Percentiles rank a stretch among this genome's conserved stretches.
Conservation (phyloP, 768 basidiomycete genomes). For the Asterophora lycoperdoides region DNA sequence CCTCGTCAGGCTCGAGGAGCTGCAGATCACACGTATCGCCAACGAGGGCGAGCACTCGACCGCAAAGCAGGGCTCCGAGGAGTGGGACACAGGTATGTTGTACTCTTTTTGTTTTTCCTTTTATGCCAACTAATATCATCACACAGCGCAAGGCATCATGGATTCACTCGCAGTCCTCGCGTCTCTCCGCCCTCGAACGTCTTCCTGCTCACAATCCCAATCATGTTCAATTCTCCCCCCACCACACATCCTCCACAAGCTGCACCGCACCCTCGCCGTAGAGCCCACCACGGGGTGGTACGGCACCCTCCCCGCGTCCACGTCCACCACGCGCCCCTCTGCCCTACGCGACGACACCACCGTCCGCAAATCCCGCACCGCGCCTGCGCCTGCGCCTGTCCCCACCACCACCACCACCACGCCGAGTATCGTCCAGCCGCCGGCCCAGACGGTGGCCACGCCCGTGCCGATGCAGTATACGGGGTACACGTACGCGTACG, state of each 20-base stretch:
- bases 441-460: too few species aligned
- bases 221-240: conserved; percentile 64
- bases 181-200: conserved; percentile 68
- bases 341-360: conserved; percentile 77
- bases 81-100: conserved; percentile 74
- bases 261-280: conserved; percentile 66
- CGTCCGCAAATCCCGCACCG: conserved; percentile 48
- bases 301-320: conserved; percentile 58
- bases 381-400: conserved; percentile 22
- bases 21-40: conserved; percentile 57
- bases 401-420: conserved; percentile 21
- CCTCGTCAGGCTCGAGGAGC: conserved; percentile 55
- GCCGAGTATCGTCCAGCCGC: not conserved
- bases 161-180: conserved; percentile 65
- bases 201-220: conserved; percentile 38
- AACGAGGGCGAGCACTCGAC: conserved; percentile 37
- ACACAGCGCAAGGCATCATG: conserved; percentile 65
- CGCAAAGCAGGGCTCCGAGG: conserved; percentile 68
- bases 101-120: not conserved
- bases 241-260: conserved; percentile 57
- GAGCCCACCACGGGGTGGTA: conserved; percentile 64
- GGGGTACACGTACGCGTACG: conserved; percentile 34
- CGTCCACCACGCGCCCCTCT: conserved; percentile 34
- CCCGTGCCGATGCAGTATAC: conserved; percentile 24
- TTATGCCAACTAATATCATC: conserved; percentile 13